Evolutionary conservation across 2,329 filamentous ascomycete genomes (phyloP).

Genomic region (Zymoseptoria passerinii): DNA sequence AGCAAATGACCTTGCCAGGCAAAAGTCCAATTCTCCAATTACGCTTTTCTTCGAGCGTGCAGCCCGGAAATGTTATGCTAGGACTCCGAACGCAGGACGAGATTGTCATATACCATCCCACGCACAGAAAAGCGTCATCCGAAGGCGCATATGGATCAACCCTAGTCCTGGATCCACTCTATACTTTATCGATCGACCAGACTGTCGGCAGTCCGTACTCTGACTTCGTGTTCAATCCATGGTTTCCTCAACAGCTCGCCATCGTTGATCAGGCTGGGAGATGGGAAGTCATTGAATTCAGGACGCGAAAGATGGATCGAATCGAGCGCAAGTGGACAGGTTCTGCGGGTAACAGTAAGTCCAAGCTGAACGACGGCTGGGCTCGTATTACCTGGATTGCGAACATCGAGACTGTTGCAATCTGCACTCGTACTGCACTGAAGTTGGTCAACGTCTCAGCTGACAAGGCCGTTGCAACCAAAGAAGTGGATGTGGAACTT

Average conservation of each 20-base stretch:
- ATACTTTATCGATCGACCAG: slow-evolving; percentile 44
- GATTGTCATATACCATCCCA: slow-evolving; percentile 42
- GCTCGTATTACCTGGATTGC: slow-evolving; percentile 42
- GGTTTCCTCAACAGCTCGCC: slow-evolving; percentile 52
- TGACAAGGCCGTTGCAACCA: slow-evolving; percentile 15
- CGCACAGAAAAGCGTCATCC: slow-evolving; percentile 23
- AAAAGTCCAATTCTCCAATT: slow-evolving; percentile 49
- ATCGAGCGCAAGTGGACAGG: slow-evolving; percentile 7
- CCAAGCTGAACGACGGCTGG: slow-evolving; percentile 40
- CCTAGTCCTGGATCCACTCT: slow-evolving; percentile 49
- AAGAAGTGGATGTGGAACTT: slow-evolving; percentile 23
- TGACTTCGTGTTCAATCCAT: slow-evolving; percentile 59
- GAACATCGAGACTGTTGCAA: slow-evolving; percentile 42
- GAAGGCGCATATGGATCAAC: slow-evolving; percentile 35
- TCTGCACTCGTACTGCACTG: slow-evolving; percentile 42
- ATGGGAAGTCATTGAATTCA: slow-evolving; percentile 62
- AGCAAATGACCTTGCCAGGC: slow-evolving; percentile 49
- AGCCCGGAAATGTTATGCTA: slow-evolving; percentile 38
- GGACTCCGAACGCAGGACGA: slow-evolving; percentile 42
- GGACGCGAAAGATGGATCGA: slow-evolving; percentile 11
- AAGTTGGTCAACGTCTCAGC: slow-evolving; percentile 29
- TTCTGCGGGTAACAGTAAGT: neutral
- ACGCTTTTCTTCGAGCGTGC: slow-evolving; percentile 40
- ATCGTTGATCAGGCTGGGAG: slow-evolving; percentile 56
- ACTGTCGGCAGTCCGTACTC: slow-evolving; percentile 51